Conservation (phyloP, 1,284 basidiomycete genomes). For the Phlebopus sp. region DNA sequence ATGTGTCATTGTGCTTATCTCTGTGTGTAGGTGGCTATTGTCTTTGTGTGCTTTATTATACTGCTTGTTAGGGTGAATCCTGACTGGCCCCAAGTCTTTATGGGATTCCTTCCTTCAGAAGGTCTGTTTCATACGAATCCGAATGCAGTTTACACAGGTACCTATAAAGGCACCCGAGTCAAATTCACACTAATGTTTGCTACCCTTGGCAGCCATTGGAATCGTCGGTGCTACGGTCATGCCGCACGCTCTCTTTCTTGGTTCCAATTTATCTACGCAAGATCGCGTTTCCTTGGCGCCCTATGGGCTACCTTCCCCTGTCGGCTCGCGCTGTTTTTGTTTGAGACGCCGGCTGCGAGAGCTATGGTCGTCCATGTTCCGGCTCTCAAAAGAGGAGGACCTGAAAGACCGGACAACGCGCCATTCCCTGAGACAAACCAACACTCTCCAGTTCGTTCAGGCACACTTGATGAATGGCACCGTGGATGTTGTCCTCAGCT, state of each 20-base stretch:
- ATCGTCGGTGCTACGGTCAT: conserved; percentile 65
- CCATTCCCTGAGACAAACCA: conserved; percentile 45
- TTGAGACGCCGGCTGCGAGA: conserved; percentile 1
- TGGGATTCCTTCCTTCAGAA: conserved; percentile 71
- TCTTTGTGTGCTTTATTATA: conserved; percentile 72
- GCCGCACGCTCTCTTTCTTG: conserved; percentile 81
- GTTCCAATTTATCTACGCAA: conserved; percentile 69
- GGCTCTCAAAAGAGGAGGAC: conserved; percentile 31
- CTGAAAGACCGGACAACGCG: conserved; percentile 31
- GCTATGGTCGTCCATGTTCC: conserved; percentile 21
- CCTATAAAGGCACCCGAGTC: conserved; percentile 8
- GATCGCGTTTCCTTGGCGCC: conserved; percentile 45
- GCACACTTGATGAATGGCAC: conserved; percentile 65
- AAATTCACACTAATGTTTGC: neutral
- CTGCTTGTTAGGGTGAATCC: conserved; percentile 69
- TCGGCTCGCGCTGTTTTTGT: conserved; percentile 1
- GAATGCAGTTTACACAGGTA: conserved; percentile 69
- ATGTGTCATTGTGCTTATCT: neutral
- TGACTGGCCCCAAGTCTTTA: conserved; percentile 68
- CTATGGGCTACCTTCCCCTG: conserved; percentile 2
- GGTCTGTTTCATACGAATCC: conserved; percentile 46
- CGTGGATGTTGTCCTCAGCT: conserved; percentile 49
- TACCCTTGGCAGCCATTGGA: conserved; percentile 53
- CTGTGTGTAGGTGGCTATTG: conserved; percentile 53
- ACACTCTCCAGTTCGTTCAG: conserved; percentile 54